Base-by-base conservation (phyloP, 805 yeast species). In the Dipodascopsis uninucleata region DNA sequence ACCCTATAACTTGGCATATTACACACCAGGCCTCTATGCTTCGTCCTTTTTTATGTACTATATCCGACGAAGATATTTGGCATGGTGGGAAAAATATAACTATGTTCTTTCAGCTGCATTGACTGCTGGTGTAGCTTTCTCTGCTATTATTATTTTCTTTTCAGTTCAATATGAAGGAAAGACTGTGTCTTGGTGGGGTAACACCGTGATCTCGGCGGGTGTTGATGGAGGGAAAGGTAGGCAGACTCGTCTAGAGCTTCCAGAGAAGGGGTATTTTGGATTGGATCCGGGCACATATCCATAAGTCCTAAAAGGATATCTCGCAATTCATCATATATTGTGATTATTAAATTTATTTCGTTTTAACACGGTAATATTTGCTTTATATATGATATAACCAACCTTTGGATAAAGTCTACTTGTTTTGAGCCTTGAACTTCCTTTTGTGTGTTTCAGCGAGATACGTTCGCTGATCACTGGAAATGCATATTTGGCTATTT, bases 11-110 rank as follows among this genome's bases (percentile, higher is more conserved):
- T 36, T 56, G 46, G 35, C 43, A 37, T 58, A 58, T 47, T 31
- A 21, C 39, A 37, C 43, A 21, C 52, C 61, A 2, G 41, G 47
- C 29, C 7, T 57, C 4, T 56, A 55, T 31, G n/a, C 52, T 31
- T 82, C 85, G 3, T 72, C 71, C 51, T 40, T 70, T 4, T 82
- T 81, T 66, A 78, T 78, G 66, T 78, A 71, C 63, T 69, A 69
- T 56, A 64, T 82, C 45, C 77, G 76, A 50, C 68, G 75, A 38
- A 67, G 69, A 49, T 79, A 76, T 65, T 66, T 75, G 36, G 65
- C 70, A 36, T 82, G 87, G 88, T 82, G 88, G 88, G 79, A 79
- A 29, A 81, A 81, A 61, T 82, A 82, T 61, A 81, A 80, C 60
- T 81, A 79, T 58, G 72, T 80, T 3, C 64, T 82, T 40, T 74